Evolutionary conservation across 179 eudicot species (phyloP).

Genomic region (Corrigiola litoralis): DNA sequence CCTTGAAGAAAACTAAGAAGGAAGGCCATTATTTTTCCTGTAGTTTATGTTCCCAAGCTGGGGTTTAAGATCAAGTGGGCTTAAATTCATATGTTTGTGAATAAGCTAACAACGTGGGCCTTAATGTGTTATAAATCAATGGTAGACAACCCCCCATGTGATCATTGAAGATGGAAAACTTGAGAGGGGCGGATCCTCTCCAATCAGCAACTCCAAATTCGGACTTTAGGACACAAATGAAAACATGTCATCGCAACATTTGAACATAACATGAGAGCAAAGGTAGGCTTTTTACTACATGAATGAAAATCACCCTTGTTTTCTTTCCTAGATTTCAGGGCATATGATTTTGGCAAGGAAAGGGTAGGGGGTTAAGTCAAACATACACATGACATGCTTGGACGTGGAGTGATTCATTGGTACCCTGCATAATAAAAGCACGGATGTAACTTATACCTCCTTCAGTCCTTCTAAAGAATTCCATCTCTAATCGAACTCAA

Average conservation of each 20-base stretch:
- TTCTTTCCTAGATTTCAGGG: constrained; percentile 29
- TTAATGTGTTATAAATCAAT: constrained; percentile 25
- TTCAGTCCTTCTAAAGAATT: too few relatives aligned
- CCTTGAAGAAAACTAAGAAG: constrained; percentile 10
- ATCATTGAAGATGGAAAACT: constrained; percentile 20
- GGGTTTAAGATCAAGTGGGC: constrained; percentile 33
- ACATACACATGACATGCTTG: constrained; percentile 27
- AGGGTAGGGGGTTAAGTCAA: constrained; percentile 19
- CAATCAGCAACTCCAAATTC: constrained; percentile 13
- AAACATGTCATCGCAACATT: constrained; percentile 2
- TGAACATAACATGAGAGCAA: constrained; percentile 20
- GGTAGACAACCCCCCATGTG: constrained; percentile 27
- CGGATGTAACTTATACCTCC: too few relatives aligned
- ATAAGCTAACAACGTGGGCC: constrained; percentile 33
- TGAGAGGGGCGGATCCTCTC: background rate
- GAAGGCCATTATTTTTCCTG: constrained; percentile 19
- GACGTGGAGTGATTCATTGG: constrained; percentile 24
- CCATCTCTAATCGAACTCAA: too few relatives aligned
- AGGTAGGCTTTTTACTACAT: constrained; percentile 10
- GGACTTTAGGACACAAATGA: constrained; percentile 7
- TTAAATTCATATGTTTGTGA: constrained; percentile 28
- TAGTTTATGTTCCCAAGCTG: constrained; percentile 25
- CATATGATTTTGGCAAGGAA: constrained; percentile 21
- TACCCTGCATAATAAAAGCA: constrained; percentile 10
- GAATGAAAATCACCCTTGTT: constrained; percentile 2